These are phyloP conservation scores for Monilinia vaccinii-corymbosi DNA, from an alignment of 2,329 filamentous ascomycete genomes.

Conservation along the genomic window DNA sequence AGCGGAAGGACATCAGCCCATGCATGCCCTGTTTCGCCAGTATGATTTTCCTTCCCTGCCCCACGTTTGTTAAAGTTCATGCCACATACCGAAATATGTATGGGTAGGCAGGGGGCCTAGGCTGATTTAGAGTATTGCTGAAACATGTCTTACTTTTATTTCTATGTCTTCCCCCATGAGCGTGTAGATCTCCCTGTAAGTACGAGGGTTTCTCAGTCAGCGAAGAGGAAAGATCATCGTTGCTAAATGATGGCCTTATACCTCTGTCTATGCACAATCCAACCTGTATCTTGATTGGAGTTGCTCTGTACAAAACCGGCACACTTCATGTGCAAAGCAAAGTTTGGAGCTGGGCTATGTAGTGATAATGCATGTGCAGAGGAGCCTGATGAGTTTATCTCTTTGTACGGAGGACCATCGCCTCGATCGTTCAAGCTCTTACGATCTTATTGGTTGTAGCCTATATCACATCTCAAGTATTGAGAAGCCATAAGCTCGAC, in stretches of 20 bases:
- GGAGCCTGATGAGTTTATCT: too few relatives aligned
- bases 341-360: not conserved
- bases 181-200: not conserved
- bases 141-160: constrained; percentile 5
- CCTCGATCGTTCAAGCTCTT: not conserved
- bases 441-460: not conserved
- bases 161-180: not conserved
- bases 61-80: not conserved
- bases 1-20: not conserved
- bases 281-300: not conserved
- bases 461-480: too few relatives aligned
- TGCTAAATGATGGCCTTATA: not conserved
- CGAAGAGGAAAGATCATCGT: not conserved
- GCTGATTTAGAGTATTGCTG: not conserved
- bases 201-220: not conserved
- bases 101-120: not conserved
- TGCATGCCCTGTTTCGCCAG: not conserved
- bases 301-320: not conserved
- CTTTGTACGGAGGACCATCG: not conserved
- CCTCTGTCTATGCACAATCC: too few relatives aligned
- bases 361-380: not conserved
- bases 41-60: not conserved
- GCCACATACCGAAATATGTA: not conserved
- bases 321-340: not conserved
- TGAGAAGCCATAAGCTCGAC: not conserved